Percentiles rank a stretch among this genome's conserved stretches.
Evolutionary conservation across 2,329 filamentous ascomycete genomes (phyloP).

Genomic region (Incumbomyces delicatus): DNA sequence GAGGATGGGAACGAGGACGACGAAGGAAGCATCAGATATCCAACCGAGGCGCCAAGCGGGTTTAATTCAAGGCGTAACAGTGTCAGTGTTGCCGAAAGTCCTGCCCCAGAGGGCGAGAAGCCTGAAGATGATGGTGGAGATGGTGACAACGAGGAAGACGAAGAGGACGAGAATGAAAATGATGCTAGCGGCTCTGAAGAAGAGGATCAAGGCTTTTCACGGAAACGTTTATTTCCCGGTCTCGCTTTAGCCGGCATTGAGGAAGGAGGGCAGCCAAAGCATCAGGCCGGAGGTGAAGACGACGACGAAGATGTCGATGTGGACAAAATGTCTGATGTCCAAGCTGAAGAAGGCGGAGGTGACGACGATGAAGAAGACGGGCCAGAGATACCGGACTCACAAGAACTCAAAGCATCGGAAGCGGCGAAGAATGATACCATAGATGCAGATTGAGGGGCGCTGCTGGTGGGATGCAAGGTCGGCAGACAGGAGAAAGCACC

Average conservation of each 20-base stretch:
- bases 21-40: not conserved
- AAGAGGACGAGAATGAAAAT: conserved; percentile 18
- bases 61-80: conserved; percentile 6
- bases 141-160: conserved; percentile 9
- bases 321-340: conserved; percentile 1
- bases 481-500: not conserved
- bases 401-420: not conserved
- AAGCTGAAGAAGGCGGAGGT: not conserved
- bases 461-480: not conserved
- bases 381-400: conserved; percentile 6
- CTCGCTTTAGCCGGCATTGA: not conserved
- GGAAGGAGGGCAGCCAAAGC: not conserved
- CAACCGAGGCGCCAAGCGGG: not conserved
- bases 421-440: not conserved
- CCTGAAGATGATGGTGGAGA: conserved; percentile 1
- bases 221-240: conserved; percentile 2
- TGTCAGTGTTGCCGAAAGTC: conserved; percentile 1
- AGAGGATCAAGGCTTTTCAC: not conserved
- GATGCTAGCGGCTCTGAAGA: conserved; percentile 17
- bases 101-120: not conserved
- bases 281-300: not conserved
- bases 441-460: not conserved
- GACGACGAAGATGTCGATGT: not conserved
- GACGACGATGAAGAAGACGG: not conserved
- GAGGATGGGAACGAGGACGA: conserved; percentile 2